Evolutionary conservation across 306 rosid genomes (phyloP).

Genomic region (Arachis stenosperma): DNA sequence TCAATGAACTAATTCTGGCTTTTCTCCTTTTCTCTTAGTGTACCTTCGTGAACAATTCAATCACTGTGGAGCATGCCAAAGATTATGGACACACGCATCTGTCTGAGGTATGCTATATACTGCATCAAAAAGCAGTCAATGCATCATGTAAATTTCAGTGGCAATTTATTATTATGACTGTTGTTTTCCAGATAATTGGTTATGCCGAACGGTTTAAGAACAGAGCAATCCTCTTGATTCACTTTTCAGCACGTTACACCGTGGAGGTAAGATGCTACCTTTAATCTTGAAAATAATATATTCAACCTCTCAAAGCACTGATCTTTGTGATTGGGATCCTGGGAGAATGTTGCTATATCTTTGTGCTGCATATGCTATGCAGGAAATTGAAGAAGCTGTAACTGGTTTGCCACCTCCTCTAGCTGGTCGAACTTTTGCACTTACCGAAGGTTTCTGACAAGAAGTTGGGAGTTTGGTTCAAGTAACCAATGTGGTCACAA

Average conservation of each 20-base stretch:
- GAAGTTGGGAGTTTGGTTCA: constrained; percentile 15
- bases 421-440: constrained; percentile 75
- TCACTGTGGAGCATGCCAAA: constrained; percentile 79
- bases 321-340: constrained; percentile 9
- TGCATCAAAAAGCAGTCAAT: not conserved
- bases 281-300: constrained; percentile 10
- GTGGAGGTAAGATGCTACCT: constrained; percentile 55
- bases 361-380: constrained; percentile 30
- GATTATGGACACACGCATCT: constrained; percentile 91
- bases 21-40: constrained; percentile 48
- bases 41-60: constrained; percentile 73
- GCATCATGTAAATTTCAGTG: constrained; percentile 11
- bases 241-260: constrained; percentile 82
- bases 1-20: constrained; percentile 4
- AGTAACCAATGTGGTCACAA: not conserved
- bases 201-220: constrained; percentile 73
- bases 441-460: constrained; percentile 78
- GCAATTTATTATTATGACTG: constrained; percentile 15
- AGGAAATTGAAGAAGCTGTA: constrained; percentile 89
- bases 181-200: constrained; percentile 62
- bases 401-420: constrained; percentile 61
- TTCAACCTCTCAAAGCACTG: constrained; percentile 10
- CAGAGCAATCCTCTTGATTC: constrained; percentile 85
- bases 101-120: constrained; percentile 63
- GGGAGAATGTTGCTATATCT: not conserved